Base-by-base conservation (phyloP, 768 basidiomycete species). In the Cystobasidium tubakii region DNA sequence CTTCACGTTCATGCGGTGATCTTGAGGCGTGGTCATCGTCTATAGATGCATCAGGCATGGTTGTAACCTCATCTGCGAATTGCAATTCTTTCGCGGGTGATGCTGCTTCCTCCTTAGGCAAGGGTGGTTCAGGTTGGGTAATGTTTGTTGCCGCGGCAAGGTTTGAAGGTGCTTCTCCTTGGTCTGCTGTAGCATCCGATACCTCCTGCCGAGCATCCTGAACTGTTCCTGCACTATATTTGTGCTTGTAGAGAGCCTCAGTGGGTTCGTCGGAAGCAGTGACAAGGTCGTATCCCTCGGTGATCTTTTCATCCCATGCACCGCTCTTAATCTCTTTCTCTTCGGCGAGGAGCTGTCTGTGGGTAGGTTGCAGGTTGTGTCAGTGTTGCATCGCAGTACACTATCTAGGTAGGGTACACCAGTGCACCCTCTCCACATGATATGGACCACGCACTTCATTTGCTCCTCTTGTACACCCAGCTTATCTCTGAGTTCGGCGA, bases 391-490 rank as follows among this genome's bases (percentile, higher is more conserved):
- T 39, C 39, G 39, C 39, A 39, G 39, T 39, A 39, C 15, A 15
- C 39, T 6, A 39, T 39, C 39, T 39, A 39, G 39, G 39, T 15
- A 39, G 39, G n/a, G n/a, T n/a, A n/a, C n/a, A n/a, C n/a, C n/a
- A n/a, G n/a, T n/a, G n/a, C n/a, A n/a, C n/a, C n/a, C n/a, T n/a
- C n/a, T n/a, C 39, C 39, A 21, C 27, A 46, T 19, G 29, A 23
- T 27, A 23, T 27, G 7, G 29, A 50, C 19, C 43, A 67, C 29
- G 13, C 25, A 33, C 29, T 39, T 36, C 55, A 71, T 71, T 27
- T 36, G 53, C 7, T 55, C 69, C 42, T 71, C 69, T 27, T 71
- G 54, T 21, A 21, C 21, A 12, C 10, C 15, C 25, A 71, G 54
- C 25, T 46, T 23, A 6, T 55, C 39, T 27, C 55, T 3, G 33